phyloP scores from a whole-genome alignment of 257 asterid genomes.

The Penstemon barbatus region DNA sequence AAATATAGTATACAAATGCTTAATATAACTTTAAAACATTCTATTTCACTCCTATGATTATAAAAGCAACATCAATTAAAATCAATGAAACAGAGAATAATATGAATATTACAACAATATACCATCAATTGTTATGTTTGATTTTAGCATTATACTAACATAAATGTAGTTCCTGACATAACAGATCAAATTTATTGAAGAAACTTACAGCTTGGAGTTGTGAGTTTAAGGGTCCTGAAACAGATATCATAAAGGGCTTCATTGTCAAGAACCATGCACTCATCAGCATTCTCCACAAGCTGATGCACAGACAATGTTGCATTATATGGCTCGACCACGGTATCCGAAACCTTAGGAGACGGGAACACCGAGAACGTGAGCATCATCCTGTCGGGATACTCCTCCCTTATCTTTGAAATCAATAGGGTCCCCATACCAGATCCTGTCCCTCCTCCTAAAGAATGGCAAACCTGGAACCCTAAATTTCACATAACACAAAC shows the following conservation, averaged over 20 bases:
- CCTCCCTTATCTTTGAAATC: constrained; percentile 38
- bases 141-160: too few species aligned
- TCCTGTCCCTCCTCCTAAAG: constrained; percentile 41
- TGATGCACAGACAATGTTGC: constrained; percentile 39
- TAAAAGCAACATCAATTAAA: too few species aligned
- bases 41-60: too few species aligned
- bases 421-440: constrained; percentile 43
- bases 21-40: too few species aligned
- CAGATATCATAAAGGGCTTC: constrained; percentile 17
- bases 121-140: too few species aligned
- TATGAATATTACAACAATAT: too few species aligned
- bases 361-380: constrained; percentile 41
- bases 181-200: too few species aligned
- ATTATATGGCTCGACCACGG: constrained; percentile 41
- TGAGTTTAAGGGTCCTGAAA: constrained; percentile 24
- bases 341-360: constrained; percentile 37
- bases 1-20: neutral
- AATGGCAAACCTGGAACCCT: constrained; percentile 36
- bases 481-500: neutral
- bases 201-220: constrained; percentile 22
- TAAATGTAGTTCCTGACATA: too few species aligned
- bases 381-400: constrained; percentile 43
- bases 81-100: too few species aligned
- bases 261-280: constrained; percentile 35
- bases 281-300: constrained; percentile 40